Evolutionary conservation across 2,329 filamentous ascomycete genomes (phyloP), one percentile per base, ranked within the genome.

Genomic region (Ampelomyces quisqualis): DNA sequence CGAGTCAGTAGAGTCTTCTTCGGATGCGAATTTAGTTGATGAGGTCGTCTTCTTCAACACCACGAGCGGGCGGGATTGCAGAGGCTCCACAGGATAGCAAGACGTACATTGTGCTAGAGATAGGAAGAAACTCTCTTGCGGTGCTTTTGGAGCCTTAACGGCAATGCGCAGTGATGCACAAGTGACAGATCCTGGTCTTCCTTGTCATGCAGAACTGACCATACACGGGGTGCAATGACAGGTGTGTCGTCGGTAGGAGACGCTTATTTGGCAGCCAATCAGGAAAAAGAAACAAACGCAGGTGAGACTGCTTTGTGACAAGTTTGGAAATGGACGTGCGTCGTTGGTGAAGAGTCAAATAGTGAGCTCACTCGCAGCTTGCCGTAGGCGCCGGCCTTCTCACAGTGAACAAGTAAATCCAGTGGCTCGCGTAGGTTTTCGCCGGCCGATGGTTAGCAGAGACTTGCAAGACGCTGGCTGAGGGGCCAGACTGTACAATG

Each of bases 1-100:
- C 38, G 58, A 58, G 62, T 68, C 63, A 67, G 65, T 67, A 22
- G 57, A 58, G 36, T 67, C 62, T 38, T 65, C 62, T 51, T 67
- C 65, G 42, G 62, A 62, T 14, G 60, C 57, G 30, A 68, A 53
- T 51, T 61, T 66, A 30, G 58, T 65, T 14, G 58, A 58, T n/a
- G 62, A 67, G 38, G 56, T 51, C 34, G 57, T 58, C 57, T 66
- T 68, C 41, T 51, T 60, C 45, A 65, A 48, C 20, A 57, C 51
- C 33, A 56, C 53, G 35, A 60, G 40, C 33, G 55, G 58, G 48
- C 46, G 60, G 50, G 53, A 55, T 46, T 53, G 57, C 42, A 58
- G 55, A 40, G 54, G 49, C 49, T 64, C 62, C 63, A 68, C 67
- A 60, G 57, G 57, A 43, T 19, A 48, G 49, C 50, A 48, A 53